Conservation (phyloP, 2,329 filamentous ascomycete genomes). For the Aureobasidium sp. region DNA sequence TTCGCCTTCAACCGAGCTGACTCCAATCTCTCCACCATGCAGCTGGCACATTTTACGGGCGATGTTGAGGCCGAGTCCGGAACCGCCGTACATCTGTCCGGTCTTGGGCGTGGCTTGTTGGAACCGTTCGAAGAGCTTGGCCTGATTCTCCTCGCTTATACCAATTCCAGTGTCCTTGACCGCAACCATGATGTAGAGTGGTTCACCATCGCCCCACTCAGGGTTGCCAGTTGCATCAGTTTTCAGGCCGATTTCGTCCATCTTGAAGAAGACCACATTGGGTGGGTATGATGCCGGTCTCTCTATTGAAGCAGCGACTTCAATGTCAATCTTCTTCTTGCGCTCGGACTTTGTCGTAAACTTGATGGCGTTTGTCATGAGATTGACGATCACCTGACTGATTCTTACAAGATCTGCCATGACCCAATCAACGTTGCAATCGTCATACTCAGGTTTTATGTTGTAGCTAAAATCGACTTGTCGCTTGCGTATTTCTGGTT, state of each 20-base stretch:
- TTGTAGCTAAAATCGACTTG: conserved; percentile 23
- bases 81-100: conserved; percentile 28
- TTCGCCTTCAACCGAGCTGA: conserved; percentile 29
- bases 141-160: conserved; percentile 15
- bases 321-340: conserved; percentile 17
- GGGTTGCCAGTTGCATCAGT: conserved; percentile 33
- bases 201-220: conserved; percentile 31
- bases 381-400: conserved; percentile 17
- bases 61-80: conserved; percentile 38
- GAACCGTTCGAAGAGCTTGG: conserved; percentile 15
- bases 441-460: conserved; percentile 23
- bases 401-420: conserved; percentile 16
- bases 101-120: conserved; percentile 16
- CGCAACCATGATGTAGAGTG: conserved; percentile 16
- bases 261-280: conserved; percentile 18
- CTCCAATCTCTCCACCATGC: conserved; percentile 39
- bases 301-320: conserved; percentile 22
- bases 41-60: conserved; percentile 37
- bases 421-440: conserved; percentile 17
- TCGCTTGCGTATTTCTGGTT: conserved; percentile 27
- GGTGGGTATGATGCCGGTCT: conserved; percentile 36
- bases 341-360: conserved; percentile 18
- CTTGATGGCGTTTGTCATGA: conserved; percentile 19
- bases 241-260: conserved; percentile 23
- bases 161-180: conserved; percentile 25